Base-by-base conservation (phyloP, 164 flowering plant species). In the Hamamelis virginiana region DNA sequence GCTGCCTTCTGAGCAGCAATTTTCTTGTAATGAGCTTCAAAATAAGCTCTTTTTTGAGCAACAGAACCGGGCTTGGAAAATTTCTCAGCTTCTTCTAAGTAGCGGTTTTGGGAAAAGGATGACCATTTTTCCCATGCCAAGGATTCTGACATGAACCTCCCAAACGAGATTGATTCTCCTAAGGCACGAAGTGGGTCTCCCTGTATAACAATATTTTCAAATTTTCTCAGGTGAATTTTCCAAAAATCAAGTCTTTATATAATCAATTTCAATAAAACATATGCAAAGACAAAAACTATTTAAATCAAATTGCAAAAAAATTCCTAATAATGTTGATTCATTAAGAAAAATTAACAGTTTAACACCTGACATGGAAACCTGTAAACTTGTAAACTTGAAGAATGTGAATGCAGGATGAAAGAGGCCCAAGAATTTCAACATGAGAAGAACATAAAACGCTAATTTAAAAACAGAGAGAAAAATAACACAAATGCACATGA, bases 91-190 rank as follows among this genome's bases (percentile, higher is more conserved):
- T 94, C 98, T 79, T 94, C 98, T 68, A 89, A 63, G 80, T 87
- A 79, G 19, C 91, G 84, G 53, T 94, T 91, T 64, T 85, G 87
- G 59, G 87, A 78, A 72, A 91, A 94, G 12, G 87, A 66, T 33
- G 98, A 94, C 89, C 90, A 91, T 76, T 79, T 94, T 69, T 86
- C 97, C 98, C 97, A 94, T 45, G 73, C 87, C 64, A 94, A 66
- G 16, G 91, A 65, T 64, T 94, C 94, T 11, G 94, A 76, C 85
- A 80, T 68, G 67, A 83, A 91, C 72, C 94, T 84, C 48, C 98
- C 98, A 41, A 94, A 90, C 1, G 98, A 90, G 71, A 91, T 62
- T 1, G 98, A 94, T 66, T 85, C 81, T 21, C 77, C 78, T 0
- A 91, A 76, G 3, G 83, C 84, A 10, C 76, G 82, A 61, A 79